phyloP scores from a whole-genome alignment of 1,284 basidiomycete genomes.

The Fomitopsis schrenkii region DNA sequence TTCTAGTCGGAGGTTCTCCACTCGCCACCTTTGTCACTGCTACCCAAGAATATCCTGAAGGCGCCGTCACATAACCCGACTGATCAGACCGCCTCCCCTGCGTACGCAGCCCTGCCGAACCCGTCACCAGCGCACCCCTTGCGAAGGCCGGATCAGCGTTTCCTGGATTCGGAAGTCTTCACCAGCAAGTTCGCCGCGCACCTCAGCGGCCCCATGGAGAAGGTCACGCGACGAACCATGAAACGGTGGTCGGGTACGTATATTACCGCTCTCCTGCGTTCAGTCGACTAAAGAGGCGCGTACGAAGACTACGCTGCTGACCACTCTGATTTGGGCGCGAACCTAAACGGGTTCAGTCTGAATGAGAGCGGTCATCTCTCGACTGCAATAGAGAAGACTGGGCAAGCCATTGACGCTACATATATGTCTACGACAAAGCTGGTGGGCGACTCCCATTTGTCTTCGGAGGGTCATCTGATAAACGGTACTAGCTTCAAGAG shows the following conservation, averaged over 20 bases:
- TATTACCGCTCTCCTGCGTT: not conserved
- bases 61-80: slow-evolving; percentile 95
- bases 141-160: slow-evolving; percentile 87
- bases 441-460: slow-evolving; percentile 40
- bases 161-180: slow-evolving; percentile 94
- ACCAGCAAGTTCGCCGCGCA: slow-evolving; percentile 96
- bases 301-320: slow-evolving; percentile 79
- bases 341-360: slow-evolving; percentile 93
- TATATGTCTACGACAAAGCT: slow-evolving; percentile 90
- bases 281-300: not conserved
- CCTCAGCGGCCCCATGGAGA: slow-evolving; percentile 90
- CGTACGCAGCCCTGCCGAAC: slow-evolving; percentile 84
- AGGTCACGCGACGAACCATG: slow-evolving; percentile 86
- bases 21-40: slow-evolving; percentile 83
- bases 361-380: slow-evolving; percentile 76
- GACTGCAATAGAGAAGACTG: slow-evolving; percentile 84
- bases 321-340: slow-evolving; percentile 92
- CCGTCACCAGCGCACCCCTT: slow-evolving; percentile 86
- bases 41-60: slow-evolving; percentile 95
- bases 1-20: slow-evolving; percentile 83
- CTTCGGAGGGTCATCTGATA: slow-evolving; percentile 1
- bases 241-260: slow-evolving; percentile 88
- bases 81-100: slow-evolving; percentile 67
- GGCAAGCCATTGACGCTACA: slow-evolving; percentile 92
- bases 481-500: slow-evolving; percentile 69